These are phyloP conservation scores for Lachancea kluyveri DNA, from an alignment of 805 yeast species.

Conservation along the genomic window DNA sequence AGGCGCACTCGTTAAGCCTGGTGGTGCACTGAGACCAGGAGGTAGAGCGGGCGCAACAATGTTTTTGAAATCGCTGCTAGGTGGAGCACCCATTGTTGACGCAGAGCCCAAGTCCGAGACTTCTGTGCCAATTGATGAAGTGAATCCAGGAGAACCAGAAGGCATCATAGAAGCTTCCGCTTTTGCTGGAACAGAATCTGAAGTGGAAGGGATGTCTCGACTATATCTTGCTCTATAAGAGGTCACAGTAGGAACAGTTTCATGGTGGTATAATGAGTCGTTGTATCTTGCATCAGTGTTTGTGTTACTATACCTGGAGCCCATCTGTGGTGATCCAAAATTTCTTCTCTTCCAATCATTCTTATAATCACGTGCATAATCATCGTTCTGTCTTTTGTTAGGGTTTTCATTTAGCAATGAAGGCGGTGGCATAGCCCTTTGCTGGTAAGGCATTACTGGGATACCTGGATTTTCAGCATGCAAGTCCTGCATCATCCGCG, in stretches of 20 bases:
- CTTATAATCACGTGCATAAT: too few relatives aligned
- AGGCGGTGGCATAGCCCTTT: too few relatives aligned
- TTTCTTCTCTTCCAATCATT: conserved; percentile 6
- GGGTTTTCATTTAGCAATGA: too few relatives aligned
- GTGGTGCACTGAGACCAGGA: conserved; percentile 10
- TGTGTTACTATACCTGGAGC: conserved; percentile 7
- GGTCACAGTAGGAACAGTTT: conserved; percentile 1
- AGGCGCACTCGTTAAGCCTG: conserved; percentile 16
- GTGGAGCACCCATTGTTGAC: conserved; percentile 1
- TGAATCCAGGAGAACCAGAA: conserved; percentile 3
- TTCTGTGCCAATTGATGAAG: conserved; percentile 1
- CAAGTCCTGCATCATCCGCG: too few relatives aligned
- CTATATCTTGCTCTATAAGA: conserved; percentile 13
- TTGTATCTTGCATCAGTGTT: too few relatives aligned
- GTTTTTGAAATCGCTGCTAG: neutral
- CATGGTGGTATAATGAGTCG: too few relatives aligned
- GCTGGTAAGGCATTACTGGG: too few relatives aligned
- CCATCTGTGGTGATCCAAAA: conserved; percentile 4
- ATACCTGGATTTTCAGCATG: too few relatives aligned
- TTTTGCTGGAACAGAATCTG: neutral
- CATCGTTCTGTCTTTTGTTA: neutral
- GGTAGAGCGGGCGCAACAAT: conserved; percentile 5
- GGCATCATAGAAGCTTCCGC: neutral
- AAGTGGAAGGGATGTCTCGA: conserved; percentile 6
- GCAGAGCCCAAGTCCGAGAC: conserved; percentile 1